phyloP scores from a whole-genome alignment of 176 grass and related monocot genomes.

The Stipa capillata region DNA sequence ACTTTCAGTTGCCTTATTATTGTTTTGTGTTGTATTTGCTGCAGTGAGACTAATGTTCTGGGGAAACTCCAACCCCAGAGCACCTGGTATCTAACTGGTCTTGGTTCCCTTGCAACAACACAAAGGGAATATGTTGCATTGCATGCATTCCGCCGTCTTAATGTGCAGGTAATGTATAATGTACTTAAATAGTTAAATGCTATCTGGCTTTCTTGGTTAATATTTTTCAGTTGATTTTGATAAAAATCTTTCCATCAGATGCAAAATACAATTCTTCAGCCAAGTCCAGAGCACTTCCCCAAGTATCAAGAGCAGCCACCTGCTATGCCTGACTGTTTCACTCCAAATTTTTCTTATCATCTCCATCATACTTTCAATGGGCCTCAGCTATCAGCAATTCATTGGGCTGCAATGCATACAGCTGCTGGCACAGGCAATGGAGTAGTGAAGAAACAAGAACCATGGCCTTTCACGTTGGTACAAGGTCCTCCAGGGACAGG shows the following conservation, averaged over 20 bases:
- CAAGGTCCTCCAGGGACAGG: constrained; percentile 87
- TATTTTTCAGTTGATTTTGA: constrained; percentile 14
- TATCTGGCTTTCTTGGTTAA: background rate
- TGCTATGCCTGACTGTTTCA: constrained; percentile 87
- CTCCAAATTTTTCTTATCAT: constrained; percentile 67
- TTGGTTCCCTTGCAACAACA: constrained; percentile 88
- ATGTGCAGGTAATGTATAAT: constrained; percentile 41
- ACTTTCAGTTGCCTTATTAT: background rate
- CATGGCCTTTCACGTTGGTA: constrained; percentile 89
- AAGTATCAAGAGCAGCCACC: constrained; percentile 83
- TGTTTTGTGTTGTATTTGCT: background rate
- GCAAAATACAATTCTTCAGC: constrained; percentile 92
- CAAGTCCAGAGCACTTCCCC: constrained; percentile 78
- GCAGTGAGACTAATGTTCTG: constrained; percentile 50
- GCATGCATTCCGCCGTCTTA: constrained; percentile 76
- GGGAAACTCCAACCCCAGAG: constrained; percentile 65
- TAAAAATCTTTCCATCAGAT: constrained; percentile 42
- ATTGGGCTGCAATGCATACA: constrained; percentile 90
- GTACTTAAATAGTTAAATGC: background rate
- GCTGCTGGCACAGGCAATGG: constrained; percentile 68
- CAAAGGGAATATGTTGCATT: constrained; percentile 81
- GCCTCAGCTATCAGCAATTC: constrained; percentile 79
- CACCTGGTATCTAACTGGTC: constrained; percentile 59
- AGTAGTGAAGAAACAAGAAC: constrained; percentile 71
- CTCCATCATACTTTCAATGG: constrained; percentile 71